Evolutionary conservation across 2,329 filamentous ascomycete species (phyloP).

Genomic region (Penicillium griseofulvum): DNA sequence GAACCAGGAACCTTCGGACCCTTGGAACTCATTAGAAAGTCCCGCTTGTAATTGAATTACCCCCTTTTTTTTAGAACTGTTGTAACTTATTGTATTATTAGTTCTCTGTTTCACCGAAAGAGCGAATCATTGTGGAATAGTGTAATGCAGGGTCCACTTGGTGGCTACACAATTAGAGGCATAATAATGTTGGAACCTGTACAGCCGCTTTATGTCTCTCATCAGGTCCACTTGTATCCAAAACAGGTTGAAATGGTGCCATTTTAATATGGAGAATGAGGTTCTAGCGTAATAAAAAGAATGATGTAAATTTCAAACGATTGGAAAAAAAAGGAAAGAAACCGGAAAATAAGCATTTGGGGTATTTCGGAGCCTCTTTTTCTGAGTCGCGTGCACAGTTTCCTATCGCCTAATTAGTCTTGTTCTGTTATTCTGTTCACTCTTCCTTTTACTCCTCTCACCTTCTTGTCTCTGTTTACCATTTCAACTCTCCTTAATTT

Average conservation of each 20-base stretch:
- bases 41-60: background rate
- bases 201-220: background rate
- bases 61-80: too few relatives aligned
- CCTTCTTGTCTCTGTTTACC: background rate
- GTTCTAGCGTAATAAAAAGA: background rate
- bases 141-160: slow-evolving; percentile 5
- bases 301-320: background rate
- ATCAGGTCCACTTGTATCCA: background rate
- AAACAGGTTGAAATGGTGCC: background rate
- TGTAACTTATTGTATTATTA: background rate
- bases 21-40: background rate
- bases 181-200: background rate
- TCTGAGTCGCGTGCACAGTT: slow-evolving; percentile 4
- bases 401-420: slow-evolving; percentile 7
- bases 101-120: background rate
- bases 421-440: background rate
- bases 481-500: background rate
- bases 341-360: slow-evolving; percentile 1
- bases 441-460: background rate
- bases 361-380: background rate
- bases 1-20: too few relatives aligned
- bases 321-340: background rate
- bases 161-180: background rate
- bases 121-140: slow-evolving; percentile 2
- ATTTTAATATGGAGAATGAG: background rate